Conservation (phyloP, 1,284 basidiomycete species). For the Cutaneotrichosporon sp. region DNA sequence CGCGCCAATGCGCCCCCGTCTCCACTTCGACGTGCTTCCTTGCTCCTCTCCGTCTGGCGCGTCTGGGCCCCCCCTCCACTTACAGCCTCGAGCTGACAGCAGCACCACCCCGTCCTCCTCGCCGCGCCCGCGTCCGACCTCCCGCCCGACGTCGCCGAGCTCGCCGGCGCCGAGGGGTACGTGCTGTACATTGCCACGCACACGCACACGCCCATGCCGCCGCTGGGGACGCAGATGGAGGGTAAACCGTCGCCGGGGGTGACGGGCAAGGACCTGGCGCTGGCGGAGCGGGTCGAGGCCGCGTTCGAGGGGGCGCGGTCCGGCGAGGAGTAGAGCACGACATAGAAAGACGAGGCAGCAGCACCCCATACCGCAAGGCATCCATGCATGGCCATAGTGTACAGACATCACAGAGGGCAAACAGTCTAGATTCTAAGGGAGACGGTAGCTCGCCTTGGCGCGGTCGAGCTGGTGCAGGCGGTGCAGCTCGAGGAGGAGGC, state of each 20-base stretch:
- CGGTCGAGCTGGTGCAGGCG: conserved; percentile 47
- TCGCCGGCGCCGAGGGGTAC: conserved; percentile 24
- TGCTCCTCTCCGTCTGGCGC: too few species aligned
- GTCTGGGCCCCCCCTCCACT: too few species aligned
- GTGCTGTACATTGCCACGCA: conserved; percentile 40
- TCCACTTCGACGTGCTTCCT: too few species aligned
- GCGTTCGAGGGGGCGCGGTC: neutral
- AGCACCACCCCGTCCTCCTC: conserved; percentile 46
- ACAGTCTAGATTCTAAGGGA: neutral
- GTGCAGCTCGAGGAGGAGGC: conserved; percentile 49
- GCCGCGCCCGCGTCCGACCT: conserved; percentile 36
- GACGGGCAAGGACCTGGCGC: conserved; percentile 42
- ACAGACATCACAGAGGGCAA: neutral
- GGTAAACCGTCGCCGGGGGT: conserved; percentile 41
- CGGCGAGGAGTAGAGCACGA: too few species aligned
- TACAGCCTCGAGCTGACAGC: too few species aligned
- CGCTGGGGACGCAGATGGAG: conserved; percentile 20
- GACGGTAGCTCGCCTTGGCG: conserved; percentile 30
- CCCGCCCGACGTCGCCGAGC: conserved; percentile 3
- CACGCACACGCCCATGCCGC: conserved; percentile 48
- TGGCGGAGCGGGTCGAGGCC: conserved; percentile 40
- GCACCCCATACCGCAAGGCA: neutral
- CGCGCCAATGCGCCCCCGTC: too few species aligned
- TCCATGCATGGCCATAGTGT: neutral
- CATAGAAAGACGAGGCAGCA: too few species aligned